phyloP scores from a whole-genome alignment of 768 basidiomycete genomes.

The Amyloporia xantha region DNA sequence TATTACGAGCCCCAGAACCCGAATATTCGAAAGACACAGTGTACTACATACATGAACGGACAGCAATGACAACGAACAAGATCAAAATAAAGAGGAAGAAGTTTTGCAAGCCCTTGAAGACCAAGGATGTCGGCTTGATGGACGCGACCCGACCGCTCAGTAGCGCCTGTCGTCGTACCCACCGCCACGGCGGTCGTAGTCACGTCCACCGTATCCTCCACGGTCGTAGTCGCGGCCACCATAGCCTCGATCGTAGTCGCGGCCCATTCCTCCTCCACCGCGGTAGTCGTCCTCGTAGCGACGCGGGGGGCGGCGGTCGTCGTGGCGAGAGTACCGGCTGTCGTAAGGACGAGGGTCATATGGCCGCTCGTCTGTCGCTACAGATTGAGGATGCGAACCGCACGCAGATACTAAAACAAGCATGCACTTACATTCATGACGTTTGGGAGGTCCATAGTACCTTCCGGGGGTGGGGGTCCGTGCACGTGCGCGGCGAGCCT shows the following conservation, averaged over 20 bases:
- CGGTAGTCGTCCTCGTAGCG: slow-evolving; percentile 41
- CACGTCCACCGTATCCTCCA: slow-evolving; percentile 37
- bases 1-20: not conserved
- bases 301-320: slow-evolving; percentile 42
- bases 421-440: slow-evolving; percentile 50
- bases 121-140: not conserved
- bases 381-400: not conserved
- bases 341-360: slow-evolving; percentile 94
- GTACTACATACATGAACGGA: slow-evolving; percentile 2
- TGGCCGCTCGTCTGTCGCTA: slow-evolving; percentile 60
- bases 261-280: slow-evolving; percentile 42
- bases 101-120: not conserved
- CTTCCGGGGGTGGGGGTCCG: slow-evolving; percentile 90
- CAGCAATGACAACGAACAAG: slow-evolving; percentile 6
- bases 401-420: not conserved
- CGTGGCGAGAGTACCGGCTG: slow-evolving; percentile 65
- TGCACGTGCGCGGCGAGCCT: slow-evolving; percentile 88
- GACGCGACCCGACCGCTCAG: slow-evolving; percentile 22
- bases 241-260: slow-evolving; percentile 32
- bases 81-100: not conserved
- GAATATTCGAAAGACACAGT: not conserved
- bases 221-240: slow-evolving; percentile 37
- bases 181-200: slow-evolving; percentile 35
- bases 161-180: slow-evolving; percentile 40
- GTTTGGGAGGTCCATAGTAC: slow-evolving; percentile 91